Evolutionary conservation across 23 red algal genomes (phyloP).

Genomic region (Agarophyton chilense): DNA sequence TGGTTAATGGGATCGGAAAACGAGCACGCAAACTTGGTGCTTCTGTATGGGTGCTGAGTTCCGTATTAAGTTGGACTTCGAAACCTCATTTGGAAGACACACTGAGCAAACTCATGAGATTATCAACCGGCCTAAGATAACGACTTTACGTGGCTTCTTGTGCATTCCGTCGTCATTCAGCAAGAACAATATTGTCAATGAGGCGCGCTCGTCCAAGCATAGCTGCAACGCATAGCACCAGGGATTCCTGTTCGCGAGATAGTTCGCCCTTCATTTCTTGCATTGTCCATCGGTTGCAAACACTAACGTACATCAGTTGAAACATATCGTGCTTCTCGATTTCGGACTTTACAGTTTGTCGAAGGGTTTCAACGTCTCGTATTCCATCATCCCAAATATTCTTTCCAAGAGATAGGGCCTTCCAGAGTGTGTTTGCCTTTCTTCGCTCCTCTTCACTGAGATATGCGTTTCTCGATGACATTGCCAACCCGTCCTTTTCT

Average conservation of each 20-base stretch:
- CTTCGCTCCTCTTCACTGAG: constrained; percentile 64
- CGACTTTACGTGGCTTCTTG: too few species aligned
- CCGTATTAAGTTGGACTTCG: too few species aligned
- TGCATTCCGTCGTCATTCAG: neutral
- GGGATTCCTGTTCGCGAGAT: neutral
- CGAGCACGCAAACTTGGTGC: too few species aligned
- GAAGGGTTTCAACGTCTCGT: constrained; percentile 4
- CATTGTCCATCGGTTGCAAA: constrained; percentile 65
- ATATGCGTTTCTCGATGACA: constrained; percentile 86
- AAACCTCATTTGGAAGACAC: too few species aligned
- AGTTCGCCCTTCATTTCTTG: constrained; percentile 20
- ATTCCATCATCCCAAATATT: neutral
- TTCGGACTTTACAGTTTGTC: constrained; percentile 11
- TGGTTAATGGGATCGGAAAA: too few species aligned
- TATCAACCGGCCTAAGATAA: too few species aligned
- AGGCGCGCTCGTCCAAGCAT: constrained; percentile 79
- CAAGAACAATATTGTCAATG: constrained; percentile 92
- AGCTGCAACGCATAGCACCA: constrained; percentile 70
- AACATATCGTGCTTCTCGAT: neutral
- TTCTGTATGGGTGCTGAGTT: neutral
- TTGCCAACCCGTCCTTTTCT: constrained; percentile 82
- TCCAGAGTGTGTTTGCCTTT: constrained; percentile 56
- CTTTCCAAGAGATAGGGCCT: constrained; percentile 42
- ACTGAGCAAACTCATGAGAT: too few species aligned
- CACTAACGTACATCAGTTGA: constrained; percentile 68